Conservation (phyloP, 192 early-diverging fungal species). For the Dissophora globulifera region DNA sequence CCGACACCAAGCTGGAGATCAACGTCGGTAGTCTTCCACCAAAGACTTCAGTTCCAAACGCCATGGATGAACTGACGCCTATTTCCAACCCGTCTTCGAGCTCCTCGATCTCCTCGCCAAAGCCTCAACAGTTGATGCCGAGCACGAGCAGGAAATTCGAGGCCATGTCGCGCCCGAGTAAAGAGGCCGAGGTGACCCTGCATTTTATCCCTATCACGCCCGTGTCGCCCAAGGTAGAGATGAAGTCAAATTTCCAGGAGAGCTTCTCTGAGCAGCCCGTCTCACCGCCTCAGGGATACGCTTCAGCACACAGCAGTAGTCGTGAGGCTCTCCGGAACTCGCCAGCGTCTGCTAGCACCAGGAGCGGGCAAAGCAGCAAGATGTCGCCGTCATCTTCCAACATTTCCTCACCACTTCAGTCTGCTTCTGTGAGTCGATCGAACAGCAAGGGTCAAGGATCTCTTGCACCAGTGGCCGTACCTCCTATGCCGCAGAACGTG, state of each 20-base stretch:
- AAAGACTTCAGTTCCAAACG: background rate
- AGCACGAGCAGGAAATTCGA: slow-evolving; percentile 5
- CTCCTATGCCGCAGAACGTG: slow-evolving; percentile 17
- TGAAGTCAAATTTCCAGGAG: slow-evolving; percentile 45
- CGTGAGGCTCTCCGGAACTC: slow-evolving; percentile 15
- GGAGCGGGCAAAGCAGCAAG: slow-evolving; percentile 29
- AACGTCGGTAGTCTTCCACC: slow-evolving; percentile 28
- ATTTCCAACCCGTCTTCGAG: slow-evolving; percentile 32
- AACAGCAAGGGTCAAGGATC: slow-evolving; percentile 23
- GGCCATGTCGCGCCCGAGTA: slow-evolving; percentile 9
- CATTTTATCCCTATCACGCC: slow-evolving; percentile 45
- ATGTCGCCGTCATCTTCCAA: slow-evolving; percentile 33
- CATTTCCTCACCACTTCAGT: slow-evolving; percentile 27
- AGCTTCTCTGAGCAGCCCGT: slow-evolving; percentile 33
- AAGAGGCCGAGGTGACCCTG: slow-evolving; percentile 33
- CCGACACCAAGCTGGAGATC: slow-evolving; percentile 28
- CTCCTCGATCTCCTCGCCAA: slow-evolving; percentile 25
- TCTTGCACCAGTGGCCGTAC: background rate
- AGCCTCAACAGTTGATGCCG: slow-evolving; percentile 2
- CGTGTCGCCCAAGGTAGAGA: slow-evolving; percentile 34
- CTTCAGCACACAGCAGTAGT: slow-evolving; percentile 6
- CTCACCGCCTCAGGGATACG: slow-evolving; percentile 34
- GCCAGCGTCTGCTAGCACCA: slow-evolving; percentile 26
- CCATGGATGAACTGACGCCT: slow-evolving; percentile 31
- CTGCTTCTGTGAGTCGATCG: slow-evolving; percentile 26